phyloP scores from a whole-genome alignment of 345 rosid species.

The Lepidium sativum region DNA sequence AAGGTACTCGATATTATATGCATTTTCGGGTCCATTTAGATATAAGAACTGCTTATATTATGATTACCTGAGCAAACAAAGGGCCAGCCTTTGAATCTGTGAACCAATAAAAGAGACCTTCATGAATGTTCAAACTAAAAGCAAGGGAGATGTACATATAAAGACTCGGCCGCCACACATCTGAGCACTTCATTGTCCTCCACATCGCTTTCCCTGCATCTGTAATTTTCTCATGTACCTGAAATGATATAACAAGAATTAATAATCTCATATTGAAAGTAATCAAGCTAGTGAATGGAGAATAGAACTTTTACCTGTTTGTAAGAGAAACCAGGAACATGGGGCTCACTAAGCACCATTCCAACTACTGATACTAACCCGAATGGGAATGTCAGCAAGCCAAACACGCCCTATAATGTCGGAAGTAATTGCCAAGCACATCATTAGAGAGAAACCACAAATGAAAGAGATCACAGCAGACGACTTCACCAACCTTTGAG shows the following conservation, averaged over 20 bases:
- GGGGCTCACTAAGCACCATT: constrained; percentile 48
- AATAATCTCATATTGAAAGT: neutral
- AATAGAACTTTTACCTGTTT: constrained; percentile 42
- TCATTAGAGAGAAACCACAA: neutral
- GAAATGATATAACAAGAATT: constrained; percentile 13
- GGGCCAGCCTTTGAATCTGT: constrained; percentile 77
- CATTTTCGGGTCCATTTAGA: neutral
- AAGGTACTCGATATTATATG: neutral
- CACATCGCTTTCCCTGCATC: constrained; percentile 81
- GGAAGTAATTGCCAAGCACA: constrained; percentile 11
- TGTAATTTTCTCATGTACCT: constrained; percentile 58
- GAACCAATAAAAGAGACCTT: constrained; percentile 92
- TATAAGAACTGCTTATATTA: neutral
- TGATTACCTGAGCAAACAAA: constrained; percentile 67
- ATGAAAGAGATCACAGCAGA: neutral
- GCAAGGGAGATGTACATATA: constrained; percentile 80
- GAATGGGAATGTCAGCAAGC: constrained; percentile 63
- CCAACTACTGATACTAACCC: constrained; percentile 59
- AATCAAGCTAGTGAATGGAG: neutral
- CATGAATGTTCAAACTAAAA: constrained; percentile 61
- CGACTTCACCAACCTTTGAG: constrained; percentile 46
- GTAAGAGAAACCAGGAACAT: constrained; percentile 42
- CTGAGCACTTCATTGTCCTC: constrained; percentile 63
- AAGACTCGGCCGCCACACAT: constrained; percentile 82
- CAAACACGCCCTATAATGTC: constrained; percentile 59